Evolutionary conservation across 148 eudicot genomes (phyloP).

Genomic region (Salicornia ramosissima): DNA sequence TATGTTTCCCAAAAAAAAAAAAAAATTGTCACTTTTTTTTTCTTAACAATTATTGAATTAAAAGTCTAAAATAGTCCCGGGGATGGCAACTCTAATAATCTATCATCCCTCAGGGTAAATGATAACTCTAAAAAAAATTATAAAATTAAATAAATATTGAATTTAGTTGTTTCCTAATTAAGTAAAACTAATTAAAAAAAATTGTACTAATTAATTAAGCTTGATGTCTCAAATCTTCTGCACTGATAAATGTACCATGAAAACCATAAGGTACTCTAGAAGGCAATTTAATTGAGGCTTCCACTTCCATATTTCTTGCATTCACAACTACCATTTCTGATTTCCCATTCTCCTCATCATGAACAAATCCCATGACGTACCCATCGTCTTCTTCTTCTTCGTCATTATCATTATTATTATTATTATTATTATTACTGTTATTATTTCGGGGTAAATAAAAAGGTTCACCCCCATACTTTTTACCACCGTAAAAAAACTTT

Average conservation of each 20-base stretch:
- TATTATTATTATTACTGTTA: too few relatives aligned
- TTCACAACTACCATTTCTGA: conserved; percentile 57
- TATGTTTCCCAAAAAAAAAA: too few relatives aligned
- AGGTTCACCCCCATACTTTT: conserved; percentile 67
- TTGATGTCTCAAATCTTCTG: conserved; percentile 36
- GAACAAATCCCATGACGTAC: conserved; percentile 45
- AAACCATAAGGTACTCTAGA: conserved; percentile 72
- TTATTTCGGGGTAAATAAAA: conserved; percentile 38
- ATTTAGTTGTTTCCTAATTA: too few relatives aligned
- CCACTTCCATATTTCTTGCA: conserved; percentile 38
- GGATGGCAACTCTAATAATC: too few relatives aligned
- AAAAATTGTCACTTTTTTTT: too few relatives aligned
- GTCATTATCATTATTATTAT: too few relatives aligned
- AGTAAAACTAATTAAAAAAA: too few relatives aligned
- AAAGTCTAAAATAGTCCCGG: too few relatives aligned
- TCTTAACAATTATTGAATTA: too few relatives aligned
- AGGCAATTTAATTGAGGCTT: conserved; percentile 55
- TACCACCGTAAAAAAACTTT: conserved; percentile 45
- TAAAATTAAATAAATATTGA: too few relatives aligned
- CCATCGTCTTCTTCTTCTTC: conserved; percentile 50
- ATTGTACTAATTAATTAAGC: background rate
- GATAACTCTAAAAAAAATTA: too few relatives aligned
- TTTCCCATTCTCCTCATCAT: conserved; percentile 41
- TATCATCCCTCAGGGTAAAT: too few relatives aligned
- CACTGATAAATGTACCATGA: conserved; percentile 61